phyloP scores from a whole-genome alignment of 2,329 filamentous ascomycete genomes.

The Fusarium oligoseptatum region DNA sequence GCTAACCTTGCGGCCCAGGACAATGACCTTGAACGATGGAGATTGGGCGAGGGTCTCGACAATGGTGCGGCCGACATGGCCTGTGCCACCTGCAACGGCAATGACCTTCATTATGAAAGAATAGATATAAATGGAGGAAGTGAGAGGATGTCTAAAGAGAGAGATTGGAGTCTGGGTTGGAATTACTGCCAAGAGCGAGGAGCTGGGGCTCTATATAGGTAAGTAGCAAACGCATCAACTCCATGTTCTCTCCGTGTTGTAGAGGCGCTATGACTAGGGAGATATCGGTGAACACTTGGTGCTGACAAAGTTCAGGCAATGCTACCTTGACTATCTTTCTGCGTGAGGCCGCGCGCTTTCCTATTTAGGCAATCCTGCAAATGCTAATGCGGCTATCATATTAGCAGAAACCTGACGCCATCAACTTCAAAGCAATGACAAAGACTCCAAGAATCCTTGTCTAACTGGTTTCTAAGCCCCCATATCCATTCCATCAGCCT shows the following conservation, averaged over 20 bases:
- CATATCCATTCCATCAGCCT: not conserved
- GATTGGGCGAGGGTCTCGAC: not conserved
- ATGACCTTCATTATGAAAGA: not conserved
- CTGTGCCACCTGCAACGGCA: not conserved
- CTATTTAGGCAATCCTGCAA: not conserved
- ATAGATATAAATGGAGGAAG: not conserved
- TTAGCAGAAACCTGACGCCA: not conserved
- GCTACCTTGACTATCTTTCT: not conserved
- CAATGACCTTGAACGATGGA: not conserved
- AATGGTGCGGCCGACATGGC: not conserved
- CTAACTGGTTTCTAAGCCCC: not conserved
- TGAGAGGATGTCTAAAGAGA: not conserved
- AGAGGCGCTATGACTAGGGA: not conserved
- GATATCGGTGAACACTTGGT: not conserved
- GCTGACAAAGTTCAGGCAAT: not conserved
- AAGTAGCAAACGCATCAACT: not conserved
- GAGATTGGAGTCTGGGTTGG: not conserved
- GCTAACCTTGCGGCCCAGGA: not conserved
- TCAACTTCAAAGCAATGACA: not conserved
- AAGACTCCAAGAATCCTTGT: not conserved
- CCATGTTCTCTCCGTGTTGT: too few relatives aligned
- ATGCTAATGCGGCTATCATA: not conserved
- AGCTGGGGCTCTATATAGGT: not conserved
- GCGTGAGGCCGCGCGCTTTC: not conserved
- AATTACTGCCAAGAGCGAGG: not conserved